phyloP scores from a whole-genome alignment of 148 eudicot genomes.

The Spergularia marina region DNA sequence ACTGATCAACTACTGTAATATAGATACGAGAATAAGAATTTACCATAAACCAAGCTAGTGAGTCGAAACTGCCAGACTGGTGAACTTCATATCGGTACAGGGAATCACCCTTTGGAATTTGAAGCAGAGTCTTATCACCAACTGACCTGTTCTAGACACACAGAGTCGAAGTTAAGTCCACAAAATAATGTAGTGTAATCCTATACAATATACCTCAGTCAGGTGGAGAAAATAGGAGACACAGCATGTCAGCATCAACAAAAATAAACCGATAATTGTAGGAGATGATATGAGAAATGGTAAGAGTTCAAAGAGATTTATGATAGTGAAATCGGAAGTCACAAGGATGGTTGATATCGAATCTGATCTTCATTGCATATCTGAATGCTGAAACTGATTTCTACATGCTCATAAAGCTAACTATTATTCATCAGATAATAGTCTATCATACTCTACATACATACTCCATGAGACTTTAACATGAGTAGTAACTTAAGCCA shows the following conservation, averaged over 20 bases:
- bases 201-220: too few species aligned
- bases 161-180: too few species aligned
- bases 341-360: neutral
- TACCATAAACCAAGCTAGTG: neutral
- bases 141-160: too few species aligned
- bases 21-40: neutral
- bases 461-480: neutral
- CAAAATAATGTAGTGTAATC: too few species aligned
- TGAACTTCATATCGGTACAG: neutral
- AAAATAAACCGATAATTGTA: too few species aligned
- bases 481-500: neutral
- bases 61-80: neutral
- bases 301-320: neutral
- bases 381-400: neutral
- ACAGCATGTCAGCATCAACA: too few species aligned
- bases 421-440: neutral
- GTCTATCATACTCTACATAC: neutral
- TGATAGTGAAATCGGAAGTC: neutral
- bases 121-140: too few species aligned
- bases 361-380: neutral
- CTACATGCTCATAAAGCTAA: neutral
- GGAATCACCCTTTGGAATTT: too few species aligned
- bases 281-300: too few species aligned
- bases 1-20: neutral
- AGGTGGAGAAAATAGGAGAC: too few species aligned